Percentiles rank a stretch among this genome's conserved stretches.
Conservation (phyloP, 805 yeast species). For the Kockiozyma suomiensis region DNA sequence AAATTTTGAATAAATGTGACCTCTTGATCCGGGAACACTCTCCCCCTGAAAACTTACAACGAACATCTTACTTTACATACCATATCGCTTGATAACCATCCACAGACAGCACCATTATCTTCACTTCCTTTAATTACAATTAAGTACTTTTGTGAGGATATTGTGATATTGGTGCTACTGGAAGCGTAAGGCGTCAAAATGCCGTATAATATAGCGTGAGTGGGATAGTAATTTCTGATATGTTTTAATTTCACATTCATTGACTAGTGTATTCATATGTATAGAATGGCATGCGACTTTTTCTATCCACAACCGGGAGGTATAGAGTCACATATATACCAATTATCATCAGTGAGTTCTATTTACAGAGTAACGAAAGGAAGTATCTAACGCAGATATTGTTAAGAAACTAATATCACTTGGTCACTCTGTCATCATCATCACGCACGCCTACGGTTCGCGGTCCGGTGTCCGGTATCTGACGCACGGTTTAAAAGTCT, state of each 20-base stretch:
- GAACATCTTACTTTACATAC: no score
- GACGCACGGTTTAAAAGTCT: slow-evolving; percentile 90
- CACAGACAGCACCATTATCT: no score
- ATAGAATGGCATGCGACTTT: slow-evolving; percentile 86
- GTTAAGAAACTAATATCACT: slow-evolving; percentile 35
- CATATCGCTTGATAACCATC: no score
- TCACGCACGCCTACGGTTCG: slow-evolving; percentile 86
- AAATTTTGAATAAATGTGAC: no score
- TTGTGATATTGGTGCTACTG: not conserved
- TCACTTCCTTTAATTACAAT: no score
- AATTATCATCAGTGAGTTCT: slow-evolving; percentile 59
- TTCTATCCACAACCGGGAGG: slow-evolving; percentile 99
- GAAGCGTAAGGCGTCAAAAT: slow-evolving; percentile 17
- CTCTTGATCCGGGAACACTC: no score
- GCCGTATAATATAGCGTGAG: slow-evolving; percentile 42
- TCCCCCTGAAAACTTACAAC: no score
- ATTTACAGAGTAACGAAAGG: no score
- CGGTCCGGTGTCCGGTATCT: slow-evolving; percentile 80
- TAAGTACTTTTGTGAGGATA: not conserved
- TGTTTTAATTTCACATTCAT: not conserved
- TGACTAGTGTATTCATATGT: not conserved
- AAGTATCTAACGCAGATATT: no score
- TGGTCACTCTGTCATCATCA: slow-evolving; percentile 50
- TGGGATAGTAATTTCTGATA: no score
- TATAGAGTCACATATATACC: slow-evolving; percentile 92